Evolutionary conservation across 2,329 filamentous ascomycete species (phyloP).

Genomic region (Beauveria varroae): DNA sequence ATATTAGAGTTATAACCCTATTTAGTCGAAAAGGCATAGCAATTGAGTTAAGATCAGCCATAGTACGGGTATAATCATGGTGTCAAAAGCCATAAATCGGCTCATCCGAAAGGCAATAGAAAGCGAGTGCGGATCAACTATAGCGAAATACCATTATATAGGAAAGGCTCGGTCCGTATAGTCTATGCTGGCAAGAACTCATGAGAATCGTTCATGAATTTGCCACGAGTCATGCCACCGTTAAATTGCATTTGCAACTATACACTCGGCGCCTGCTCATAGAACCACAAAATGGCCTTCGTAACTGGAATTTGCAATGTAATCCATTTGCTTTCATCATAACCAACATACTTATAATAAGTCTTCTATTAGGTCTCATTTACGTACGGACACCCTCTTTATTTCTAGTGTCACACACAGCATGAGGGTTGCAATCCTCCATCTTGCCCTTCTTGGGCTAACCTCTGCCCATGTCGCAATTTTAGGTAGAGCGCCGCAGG

Average conservation of each 20-base stretch:
- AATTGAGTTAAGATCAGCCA: background rate
- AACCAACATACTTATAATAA: background rate
- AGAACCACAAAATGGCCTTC: background rate
- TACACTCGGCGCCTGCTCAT: background rate
- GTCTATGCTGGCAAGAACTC: background rate
- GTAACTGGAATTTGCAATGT: background rate
- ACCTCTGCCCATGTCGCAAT: background rate
- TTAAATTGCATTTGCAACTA: background rate
- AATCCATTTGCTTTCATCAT: background rate
- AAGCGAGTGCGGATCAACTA: background rate
- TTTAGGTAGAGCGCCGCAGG: background rate
- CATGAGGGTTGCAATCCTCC: background rate
- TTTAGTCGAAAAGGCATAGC: background rate
- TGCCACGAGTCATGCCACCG: background rate
- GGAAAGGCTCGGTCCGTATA: background rate
- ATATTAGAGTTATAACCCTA: background rate
- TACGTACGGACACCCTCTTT: background rate
- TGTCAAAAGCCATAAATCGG: background rate
- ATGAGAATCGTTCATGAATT: background rate
- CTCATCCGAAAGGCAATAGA: background rate
- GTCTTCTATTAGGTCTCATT: background rate
- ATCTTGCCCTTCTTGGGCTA: background rate
- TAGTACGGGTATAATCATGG: background rate
- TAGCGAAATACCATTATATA: too few relatives aligned
- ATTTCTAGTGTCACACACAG: background rate